These are phyloP conservation scores for Lecanicillium sp. DNA, from an alignment of 2,329 filamentous ascomycete species.

Conservation along the genomic window DNA sequence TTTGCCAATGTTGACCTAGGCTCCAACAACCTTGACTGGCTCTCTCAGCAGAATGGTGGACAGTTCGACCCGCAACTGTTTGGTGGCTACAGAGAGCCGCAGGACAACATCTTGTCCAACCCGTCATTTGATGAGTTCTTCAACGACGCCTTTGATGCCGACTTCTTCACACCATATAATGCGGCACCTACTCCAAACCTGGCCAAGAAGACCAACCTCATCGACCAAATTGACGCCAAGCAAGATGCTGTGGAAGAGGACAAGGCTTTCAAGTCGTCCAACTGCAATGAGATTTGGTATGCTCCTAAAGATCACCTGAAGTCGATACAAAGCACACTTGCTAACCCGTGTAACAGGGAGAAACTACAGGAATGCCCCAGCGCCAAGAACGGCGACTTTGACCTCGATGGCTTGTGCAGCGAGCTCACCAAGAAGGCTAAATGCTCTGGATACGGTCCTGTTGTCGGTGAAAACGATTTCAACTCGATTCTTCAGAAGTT, in stretches of 20 bases:
- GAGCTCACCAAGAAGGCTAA: conserved; percentile 94
- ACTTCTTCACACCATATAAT: conserved; percentile 78
- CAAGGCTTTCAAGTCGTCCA: conserved; percentile 55
- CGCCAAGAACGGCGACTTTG: conserved; percentile 84
- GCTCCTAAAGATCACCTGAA: not conserved
- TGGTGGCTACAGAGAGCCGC: conserved; percentile 83
- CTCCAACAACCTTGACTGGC: conserved; percentile 59
- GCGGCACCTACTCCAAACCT: conserved; percentile 39
- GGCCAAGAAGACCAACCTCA: conserved; percentile 57
- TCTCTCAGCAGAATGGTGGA: conserved; percentile 72
- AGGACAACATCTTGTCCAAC: conserved; percentile 66
- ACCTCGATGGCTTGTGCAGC: conserved; percentile 85
- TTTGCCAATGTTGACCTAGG: conserved; percentile 32
- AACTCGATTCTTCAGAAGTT: conserved; percentile 67
- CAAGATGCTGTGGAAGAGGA: conserved; percentile 66
- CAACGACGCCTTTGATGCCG: conserved; percentile 72
- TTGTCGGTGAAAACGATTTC: conserved; percentile 84
- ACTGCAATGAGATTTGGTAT: conserved; percentile 45
- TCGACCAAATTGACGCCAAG: conserved; percentile 69
- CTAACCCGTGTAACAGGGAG: conserved; percentile 60
- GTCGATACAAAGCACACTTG: conserved; percentile 2
- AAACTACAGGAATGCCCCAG: conserved; percentile 79
- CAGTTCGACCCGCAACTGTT: conserved; percentile 90
- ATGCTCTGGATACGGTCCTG: conserved; percentile 83
- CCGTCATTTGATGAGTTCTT: conserved; percentile 66